Conservation (phyloP, 192 early-diverging fungal species). For the Coemansia sp. region DNA sequence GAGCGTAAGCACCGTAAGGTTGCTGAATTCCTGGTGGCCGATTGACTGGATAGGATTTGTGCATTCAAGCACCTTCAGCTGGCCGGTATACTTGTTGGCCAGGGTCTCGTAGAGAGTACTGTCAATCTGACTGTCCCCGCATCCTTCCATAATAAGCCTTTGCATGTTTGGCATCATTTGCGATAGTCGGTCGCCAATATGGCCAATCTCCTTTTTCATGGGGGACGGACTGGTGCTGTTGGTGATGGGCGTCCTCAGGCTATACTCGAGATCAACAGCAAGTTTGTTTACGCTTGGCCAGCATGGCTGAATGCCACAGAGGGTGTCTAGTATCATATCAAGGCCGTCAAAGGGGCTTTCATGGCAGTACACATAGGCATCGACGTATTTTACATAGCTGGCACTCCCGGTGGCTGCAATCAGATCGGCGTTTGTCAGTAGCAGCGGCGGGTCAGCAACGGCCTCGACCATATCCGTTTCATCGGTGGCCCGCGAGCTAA, state of each 20-base stretch:
- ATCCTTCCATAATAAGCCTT: neutral
- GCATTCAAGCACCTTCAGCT: neutral
- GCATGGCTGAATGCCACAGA: neutral
- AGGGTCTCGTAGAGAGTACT: neutral
- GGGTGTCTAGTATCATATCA: neutral
- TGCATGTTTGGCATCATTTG: neutral
- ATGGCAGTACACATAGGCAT: neutral
- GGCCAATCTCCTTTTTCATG: neutral
- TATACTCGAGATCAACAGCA: neutral
- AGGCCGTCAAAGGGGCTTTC: neutral
- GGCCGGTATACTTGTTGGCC: neutral
- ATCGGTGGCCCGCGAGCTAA: neutral
- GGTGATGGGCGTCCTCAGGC: neutral
- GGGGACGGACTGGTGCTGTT: too few relatives aligned
- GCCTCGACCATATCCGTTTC: neutral
- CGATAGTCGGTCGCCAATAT: neutral
- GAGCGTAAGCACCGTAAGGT: neutral
- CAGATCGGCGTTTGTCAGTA: slow-evolving; percentile 1
- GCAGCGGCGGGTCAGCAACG: neutral
- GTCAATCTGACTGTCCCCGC: neutral
- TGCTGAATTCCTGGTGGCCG: neutral
- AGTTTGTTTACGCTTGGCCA: slow-evolving; percentile 6
- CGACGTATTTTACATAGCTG: neutral
- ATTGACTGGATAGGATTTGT: neutral
- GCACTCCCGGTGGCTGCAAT: neutral